Evolutionary conservation across 176 grass and related monocot species (phyloP).

Genomic region (Microstegium vimineum): DNA sequence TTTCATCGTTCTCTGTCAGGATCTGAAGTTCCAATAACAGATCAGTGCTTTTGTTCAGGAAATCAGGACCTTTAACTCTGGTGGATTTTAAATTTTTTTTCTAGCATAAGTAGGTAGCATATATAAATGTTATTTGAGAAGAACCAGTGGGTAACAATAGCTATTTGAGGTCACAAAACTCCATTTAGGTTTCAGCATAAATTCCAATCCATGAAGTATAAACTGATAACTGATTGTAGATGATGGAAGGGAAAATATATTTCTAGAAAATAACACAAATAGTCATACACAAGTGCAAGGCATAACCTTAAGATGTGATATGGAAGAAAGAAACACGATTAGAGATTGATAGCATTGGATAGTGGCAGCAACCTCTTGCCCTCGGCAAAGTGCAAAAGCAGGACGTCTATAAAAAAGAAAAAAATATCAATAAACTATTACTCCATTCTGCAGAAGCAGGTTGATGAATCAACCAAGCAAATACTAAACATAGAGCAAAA

Average conservation of each 20-base stretch:
- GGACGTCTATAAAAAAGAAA: no score
- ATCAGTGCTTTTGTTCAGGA: background rate
- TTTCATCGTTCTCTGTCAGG: conserved; percentile 47
- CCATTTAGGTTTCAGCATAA: background rate
- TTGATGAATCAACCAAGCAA: no score
- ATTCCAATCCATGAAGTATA: background rate
- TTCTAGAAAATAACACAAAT: background rate
- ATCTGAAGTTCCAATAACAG: conserved; percentile 31
- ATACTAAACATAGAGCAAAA: background rate
- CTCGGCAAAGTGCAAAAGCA: conserved; percentile 39
- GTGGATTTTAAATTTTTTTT: background rate
- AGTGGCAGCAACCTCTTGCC: conserved; percentile 31
- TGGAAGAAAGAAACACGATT: conserved; percentile 56
- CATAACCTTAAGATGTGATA: conserved; percentile 65
- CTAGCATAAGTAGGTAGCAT: background rate
- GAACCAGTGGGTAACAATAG: background rate
- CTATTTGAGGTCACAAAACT: background rate
- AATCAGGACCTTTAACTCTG: background rate
- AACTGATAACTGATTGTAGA: conserved; percentile 24
- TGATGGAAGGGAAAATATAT: background rate
- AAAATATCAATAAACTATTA: background rate
- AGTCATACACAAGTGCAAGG: background rate
- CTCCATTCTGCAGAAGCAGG: no score
- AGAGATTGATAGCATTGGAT: conserved; percentile 55
- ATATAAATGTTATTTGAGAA: background rate